Evolutionary conservation across 176 grass and related monocot species (phyloP).

Genomic region (Elaeis guineensis): DNA sequence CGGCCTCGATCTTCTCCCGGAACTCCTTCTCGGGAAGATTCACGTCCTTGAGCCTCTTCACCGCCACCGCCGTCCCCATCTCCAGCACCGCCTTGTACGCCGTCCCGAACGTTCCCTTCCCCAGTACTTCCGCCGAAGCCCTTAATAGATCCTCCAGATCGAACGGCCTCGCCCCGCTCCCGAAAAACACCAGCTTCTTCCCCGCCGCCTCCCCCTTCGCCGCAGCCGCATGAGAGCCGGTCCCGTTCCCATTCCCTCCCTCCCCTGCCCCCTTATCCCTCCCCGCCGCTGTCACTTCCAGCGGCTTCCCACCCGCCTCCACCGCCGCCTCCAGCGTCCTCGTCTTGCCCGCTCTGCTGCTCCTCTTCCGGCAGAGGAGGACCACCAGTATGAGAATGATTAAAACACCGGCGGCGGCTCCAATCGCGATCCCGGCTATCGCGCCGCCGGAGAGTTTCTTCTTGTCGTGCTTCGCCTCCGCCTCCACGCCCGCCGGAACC

Average conservation of each 20-base stretch:
- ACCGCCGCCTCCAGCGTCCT: too few species aligned
- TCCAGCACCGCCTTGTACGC: constrained; percentile 16
- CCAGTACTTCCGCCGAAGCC: constrained; percentile 10
- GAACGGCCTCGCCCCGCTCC: neutral
- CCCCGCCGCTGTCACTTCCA: neutral
- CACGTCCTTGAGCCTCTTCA: constrained; percentile 16
- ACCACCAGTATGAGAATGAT: neutral
- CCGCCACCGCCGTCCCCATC: neutral
- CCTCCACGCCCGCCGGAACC: neutral
- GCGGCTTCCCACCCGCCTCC: too few species aligned
- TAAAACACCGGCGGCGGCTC: neutral
- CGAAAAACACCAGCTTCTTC: constrained; percentile 15
- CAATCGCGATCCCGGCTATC: constrained; percentile 6
- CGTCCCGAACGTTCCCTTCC: constrained; percentile 15
- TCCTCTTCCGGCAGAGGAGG: too few species aligned
- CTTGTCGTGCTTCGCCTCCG: constrained; percentile 10
- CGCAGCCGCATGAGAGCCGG: too few species aligned
- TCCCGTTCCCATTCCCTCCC: too few species aligned
- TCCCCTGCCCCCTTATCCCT: too few species aligned
- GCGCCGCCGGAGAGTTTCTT: constrained; percentile 36
- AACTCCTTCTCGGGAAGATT: constrained; percentile 8
- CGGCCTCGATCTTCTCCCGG: constrained; percentile 11
- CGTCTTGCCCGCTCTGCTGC: too few species aligned
- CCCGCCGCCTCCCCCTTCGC: neutral
- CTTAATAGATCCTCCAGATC: constrained; percentile 11